Percentiles rank a stretch among this genome's conserved stretches.
These are phyloP conservation scores for Chaetomium olivaceum DNA, from an alignment of 2,329 filamentous ascomycete species.

Conservation along the genomic window DNA sequence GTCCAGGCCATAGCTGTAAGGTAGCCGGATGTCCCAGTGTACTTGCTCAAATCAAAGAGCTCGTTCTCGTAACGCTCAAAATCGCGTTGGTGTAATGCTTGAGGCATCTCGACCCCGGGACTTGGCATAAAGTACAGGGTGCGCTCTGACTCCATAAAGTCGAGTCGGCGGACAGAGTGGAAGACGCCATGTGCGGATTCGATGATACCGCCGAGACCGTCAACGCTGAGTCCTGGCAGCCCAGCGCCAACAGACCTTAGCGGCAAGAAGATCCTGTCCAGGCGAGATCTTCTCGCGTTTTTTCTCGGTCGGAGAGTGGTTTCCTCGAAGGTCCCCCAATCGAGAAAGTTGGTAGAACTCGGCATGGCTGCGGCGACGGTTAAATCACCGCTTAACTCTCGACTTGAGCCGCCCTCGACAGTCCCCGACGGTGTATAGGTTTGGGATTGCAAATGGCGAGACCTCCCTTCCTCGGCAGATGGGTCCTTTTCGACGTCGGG, in stretches of 20 bases:
- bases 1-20: slow-evolving; percentile 30
- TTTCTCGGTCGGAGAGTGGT: slow-evolving; percentile 21
- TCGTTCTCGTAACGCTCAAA: slow-evolving; percentile 29
- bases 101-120: not conserved
- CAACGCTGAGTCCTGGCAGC: slow-evolving; percentile 27
- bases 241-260: slow-evolving; percentile 27
- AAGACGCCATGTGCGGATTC: slow-evolving; percentile 30
- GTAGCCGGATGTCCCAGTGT: slow-evolving; percentile 25
- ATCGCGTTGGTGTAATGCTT: slow-evolving; percentile 19
- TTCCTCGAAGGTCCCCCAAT: slow-evolving; percentile 27
- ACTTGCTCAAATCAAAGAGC: slow-evolving; percentile 31
- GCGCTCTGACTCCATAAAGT: slow-evolving; percentile 29
- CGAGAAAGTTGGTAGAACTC: slow-evolving; percentile 21
- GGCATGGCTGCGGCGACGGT: not conserved
- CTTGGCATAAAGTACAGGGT: slow-evolving; percentile 17
- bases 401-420: not conserved
- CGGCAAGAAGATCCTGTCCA: slow-evolving; percentile 24
- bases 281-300: slow-evolving; percentile 25
- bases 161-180: slow-evolving; percentile 26
- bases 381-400: not conserved
- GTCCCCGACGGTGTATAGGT: not conserved
- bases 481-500: no score
- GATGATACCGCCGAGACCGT: slow-evolving; percentile 28
- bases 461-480: not conserved
- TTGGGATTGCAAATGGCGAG: slow-evolving; percentile 19